Percentiles rank a stretch among this genome's conserved stretches.
These are phyloP conservation scores for Nitzschia sp. DNA, from an alignment of 108 stramenopile genomes.

Conservation along the genomic window DNA sequence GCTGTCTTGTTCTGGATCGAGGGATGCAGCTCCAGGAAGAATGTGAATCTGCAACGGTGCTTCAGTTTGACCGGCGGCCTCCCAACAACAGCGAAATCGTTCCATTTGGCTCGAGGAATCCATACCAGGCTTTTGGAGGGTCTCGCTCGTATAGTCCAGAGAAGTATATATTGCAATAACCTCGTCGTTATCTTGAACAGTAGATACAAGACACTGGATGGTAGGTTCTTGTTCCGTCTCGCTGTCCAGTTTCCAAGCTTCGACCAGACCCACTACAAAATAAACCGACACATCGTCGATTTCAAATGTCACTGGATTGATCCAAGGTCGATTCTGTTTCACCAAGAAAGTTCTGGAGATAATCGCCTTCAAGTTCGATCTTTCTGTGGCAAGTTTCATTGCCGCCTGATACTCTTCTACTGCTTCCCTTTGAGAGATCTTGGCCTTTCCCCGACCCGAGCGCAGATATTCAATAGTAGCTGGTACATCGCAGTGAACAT, in stretches of 20 bases:
- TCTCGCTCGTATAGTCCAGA: slow-evolving; percentile 28
- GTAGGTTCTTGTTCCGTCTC: not conserved
- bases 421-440: slow-evolving; percentile 11
- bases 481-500: slow-evolving; percentile 12
- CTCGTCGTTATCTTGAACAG: not conserved
- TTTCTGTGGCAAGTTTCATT: not conserved
- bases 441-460: slow-evolving; percentile 20
- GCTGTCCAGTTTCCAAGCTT: not conserved
- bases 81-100: slow-evolving; percentile 2
- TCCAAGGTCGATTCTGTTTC: slow-evolving; percentile 16
- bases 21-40: not conserved
- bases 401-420: slow-evolving; percentile 17
- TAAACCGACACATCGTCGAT: not conserved
- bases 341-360: slow-evolving; percentile 3
- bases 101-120: not conserved
- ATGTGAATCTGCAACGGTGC: slow-evolving; percentile 21
- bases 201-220: not conserved
- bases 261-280: slow-evolving; percentile 1
- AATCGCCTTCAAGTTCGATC: slow-evolving; percentile 19
- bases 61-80: slow-evolving; percentile 12
- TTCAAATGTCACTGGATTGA: not conserved
- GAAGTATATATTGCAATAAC: slow-evolving; percentile 19
- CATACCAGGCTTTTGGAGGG: not conserved
- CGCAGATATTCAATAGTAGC: slow-evolving; percentile 16
- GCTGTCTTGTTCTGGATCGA: not conserved